Evolutionary conservation across 495 filamentous ascomycete species (phyloP), one percentile per base, ranked within the genome.

Genomic region (Penicillium paradoxum): DNA sequence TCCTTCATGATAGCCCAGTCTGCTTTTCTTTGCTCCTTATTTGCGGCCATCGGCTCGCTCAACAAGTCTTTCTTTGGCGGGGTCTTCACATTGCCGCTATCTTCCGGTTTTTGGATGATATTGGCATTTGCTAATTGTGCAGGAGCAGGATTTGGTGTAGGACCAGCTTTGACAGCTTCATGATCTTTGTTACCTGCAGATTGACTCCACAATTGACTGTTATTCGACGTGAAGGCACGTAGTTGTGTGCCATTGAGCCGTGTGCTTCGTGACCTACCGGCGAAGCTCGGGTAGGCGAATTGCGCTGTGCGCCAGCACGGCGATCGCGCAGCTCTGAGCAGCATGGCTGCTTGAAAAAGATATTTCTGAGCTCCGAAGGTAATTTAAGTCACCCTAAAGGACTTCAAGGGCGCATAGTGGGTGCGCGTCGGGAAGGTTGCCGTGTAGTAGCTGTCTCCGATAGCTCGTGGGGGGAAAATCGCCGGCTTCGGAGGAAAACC

Each of bases 1-100:
- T 97, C 90, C 71, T 90, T 95, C 76, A 98, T 92, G 41, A 98
- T 98, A 6, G 89, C 90, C 93, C 95, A 97, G 56, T 98, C 93
- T 6, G 91, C 95, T 70, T 90, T 95, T 41, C 93, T 81, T 72
- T 97, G 93, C 68, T 96, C 91, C 59, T 90, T 88, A 9, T 80
- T 87, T 3, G 79, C 76, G 27, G 79, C 62, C 4, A 68, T 73
- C 45, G 78, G 62, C 64, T 85, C 83, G 24, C 72, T 73, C 32
- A 86, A 73, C 34, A 87, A 64, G 46, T 76, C 66, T 48, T 78
- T 80, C 54, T 74, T 75, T n/a, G 64, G 66, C 29, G 68, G 51
- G 30, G 59, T 43, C 58, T 70, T 72, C 14, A 49, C 63, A 58
- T 67, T 52, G 39, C 49, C 43, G 46, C 46, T 49, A 33, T 51